Percentiles rank a stretch among this genome's conserved stretches.
Conservation (phyloP, 148 eudicot species). For the Amaranthus cruentus region DNA sequence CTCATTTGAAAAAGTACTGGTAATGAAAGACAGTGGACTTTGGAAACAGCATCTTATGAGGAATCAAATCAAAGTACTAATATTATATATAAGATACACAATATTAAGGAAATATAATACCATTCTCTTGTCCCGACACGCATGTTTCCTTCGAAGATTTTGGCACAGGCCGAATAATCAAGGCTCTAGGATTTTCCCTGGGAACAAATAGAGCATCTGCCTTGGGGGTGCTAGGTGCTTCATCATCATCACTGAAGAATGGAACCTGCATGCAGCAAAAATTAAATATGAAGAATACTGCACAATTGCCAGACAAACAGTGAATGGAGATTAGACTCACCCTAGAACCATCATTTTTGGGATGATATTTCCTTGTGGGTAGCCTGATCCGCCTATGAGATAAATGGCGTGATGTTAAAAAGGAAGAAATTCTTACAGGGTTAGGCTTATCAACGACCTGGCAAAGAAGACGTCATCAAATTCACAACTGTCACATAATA, state of each 20-base stretch:
- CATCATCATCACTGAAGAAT: conserved; percentile 80
- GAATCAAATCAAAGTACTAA: too few species aligned
- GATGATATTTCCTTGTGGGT: conserved; percentile 91
- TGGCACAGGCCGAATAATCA: too few species aligned
- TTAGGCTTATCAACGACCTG: conserved; percentile 94
- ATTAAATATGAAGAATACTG: neutral
- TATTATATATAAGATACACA: too few species aligned
- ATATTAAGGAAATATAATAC: too few species aligned
- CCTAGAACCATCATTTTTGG: conserved; percentile 70
- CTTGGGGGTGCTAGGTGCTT: conserved; percentile 43
- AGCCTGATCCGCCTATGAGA: conserved; percentile 85
- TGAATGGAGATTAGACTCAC: conserved; percentile 27
- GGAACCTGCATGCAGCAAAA: conserved; percentile 51
- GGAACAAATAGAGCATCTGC: too few species aligned
- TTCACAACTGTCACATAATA: conserved; percentile 1
- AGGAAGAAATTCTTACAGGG: conserved; percentile 76
- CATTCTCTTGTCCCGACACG: too few species aligned
- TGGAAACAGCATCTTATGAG: too few species aligned
- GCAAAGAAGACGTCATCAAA: conserved; percentile 10
- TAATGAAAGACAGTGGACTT: too few species aligned
- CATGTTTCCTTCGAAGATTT: too few species aligned
- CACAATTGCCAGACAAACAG: neutral
- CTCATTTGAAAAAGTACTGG: too few species aligned
- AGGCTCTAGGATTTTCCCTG: too few species aligned
- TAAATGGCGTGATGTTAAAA: conserved; percentile 85